Base-by-base conservation (phyloP, 2,329 filamentous ascomycete genomes). In the Cryphonectria naterciae region DNA sequence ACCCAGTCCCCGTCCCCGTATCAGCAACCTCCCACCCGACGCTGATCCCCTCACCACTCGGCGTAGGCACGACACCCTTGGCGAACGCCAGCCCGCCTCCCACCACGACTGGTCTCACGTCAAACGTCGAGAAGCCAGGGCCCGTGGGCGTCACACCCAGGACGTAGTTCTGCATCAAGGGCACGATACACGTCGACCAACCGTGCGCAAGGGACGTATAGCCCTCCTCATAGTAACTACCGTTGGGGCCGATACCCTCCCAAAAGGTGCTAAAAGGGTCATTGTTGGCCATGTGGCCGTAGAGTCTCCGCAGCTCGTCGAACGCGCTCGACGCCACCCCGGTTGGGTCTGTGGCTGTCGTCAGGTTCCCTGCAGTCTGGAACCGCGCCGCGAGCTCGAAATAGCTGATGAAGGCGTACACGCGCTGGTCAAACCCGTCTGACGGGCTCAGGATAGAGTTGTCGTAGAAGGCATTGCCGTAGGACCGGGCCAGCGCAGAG, bases 391-490 rank as follows among this genome's bases (percentile, higher is more conserved):
- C 79, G 25, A 85, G 79, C 77, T 87, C 85, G 73, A 87, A 87
- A 75, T 85, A 87, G 1, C 85, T 86, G 25, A 84, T 81, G 72
- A 87, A 86, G 2, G 85, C 80, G 68, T 87, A 87, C 4, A 87
- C 85, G 17, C 84, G 80, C 65, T 83, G 76, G 2, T 80, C 80
- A 74, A 82, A 85, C 0, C 79, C 81, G 0, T 72, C 73, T 0
- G 74, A 75, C 0, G 78, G 73, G 6, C 71, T 74, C 6, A 85
- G 75, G 4, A 78, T 74, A 60, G 79, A 82, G 52, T 81, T 83
- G 75, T 87, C 85, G 74, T 85, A 87, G 74, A 87, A 87, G 1
- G 85, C 79, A 73, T 87, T 87, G 2, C 85, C 85, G 71, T 86
- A 86, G 0, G 77, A 76, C 10, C 78, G 78, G 0, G 79, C 75